Conservation (phyloP, 305 asterid genomes). For the Fraxinus velutina region DNA sequence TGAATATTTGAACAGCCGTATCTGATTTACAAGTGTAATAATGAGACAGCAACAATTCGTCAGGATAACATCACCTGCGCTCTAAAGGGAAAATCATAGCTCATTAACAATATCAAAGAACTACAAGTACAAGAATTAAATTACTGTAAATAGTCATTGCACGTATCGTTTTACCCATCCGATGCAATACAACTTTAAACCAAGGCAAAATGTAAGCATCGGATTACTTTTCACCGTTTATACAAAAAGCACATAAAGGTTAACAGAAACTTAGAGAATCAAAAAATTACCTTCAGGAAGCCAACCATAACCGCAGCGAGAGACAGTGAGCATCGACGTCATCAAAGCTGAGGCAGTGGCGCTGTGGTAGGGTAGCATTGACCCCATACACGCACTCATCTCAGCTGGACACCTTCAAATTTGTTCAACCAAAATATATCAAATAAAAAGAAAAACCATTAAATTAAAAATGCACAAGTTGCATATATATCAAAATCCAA, state of each 20-base stretch:
- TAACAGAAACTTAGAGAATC: not conserved
- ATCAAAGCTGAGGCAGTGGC: constrained; percentile 90
- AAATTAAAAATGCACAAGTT: not conserved
- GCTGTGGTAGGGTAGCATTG: constrained; percentile 79
- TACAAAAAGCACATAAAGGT: not conserved
- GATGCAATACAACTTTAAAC: not conserved
- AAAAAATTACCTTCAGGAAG: constrained; percentile 66
- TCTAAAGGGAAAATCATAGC: not conserved
- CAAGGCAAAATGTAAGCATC: not conserved
- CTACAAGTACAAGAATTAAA: not conserved
- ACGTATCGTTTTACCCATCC: not conserved
- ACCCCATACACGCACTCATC: constrained; percentile 75
- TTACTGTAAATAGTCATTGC: not conserved
- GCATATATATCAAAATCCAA: not conserved
- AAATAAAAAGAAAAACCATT: not conserved
- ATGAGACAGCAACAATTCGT: not conserved
- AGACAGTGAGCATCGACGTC: constrained; percentile 85
- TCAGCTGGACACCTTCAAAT: constrained; percentile 65
- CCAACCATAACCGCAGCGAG: constrained; percentile 74
- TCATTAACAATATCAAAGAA: not conserved
- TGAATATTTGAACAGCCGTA: not conserved
- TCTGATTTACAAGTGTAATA: not conserved
- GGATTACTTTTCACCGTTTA: not conserved
- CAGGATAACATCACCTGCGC: not conserved
- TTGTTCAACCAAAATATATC: not conserved